Base-by-base conservation (phyloP, 495 filamentous ascomycete species). In the Talaromyces liani region DNA sequence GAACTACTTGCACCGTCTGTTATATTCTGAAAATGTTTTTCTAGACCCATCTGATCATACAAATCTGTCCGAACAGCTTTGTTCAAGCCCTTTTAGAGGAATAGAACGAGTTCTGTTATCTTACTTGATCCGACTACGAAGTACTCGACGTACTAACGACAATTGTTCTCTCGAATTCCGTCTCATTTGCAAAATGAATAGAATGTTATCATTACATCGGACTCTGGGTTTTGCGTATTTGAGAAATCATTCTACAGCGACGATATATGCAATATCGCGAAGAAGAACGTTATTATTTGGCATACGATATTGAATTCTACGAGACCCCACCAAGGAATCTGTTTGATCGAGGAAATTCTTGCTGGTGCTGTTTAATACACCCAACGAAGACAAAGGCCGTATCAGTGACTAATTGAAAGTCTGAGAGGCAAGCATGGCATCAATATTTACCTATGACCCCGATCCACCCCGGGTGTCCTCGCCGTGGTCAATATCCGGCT, bases 371-470 rank as follows among this genome's bases (percentile, higher is more conserved):
- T 24, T 24, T 24, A 2, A 24, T 24, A 24, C 22, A 20, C 45
- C 1, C 45, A 49, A 7, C 5, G n/a, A 22, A 49, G 14, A 16
- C 2, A 41, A 16, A 6, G 16, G 12, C 10, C 36, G 1, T 49
- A 2, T 22, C 2, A 9, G 45, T 7, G 45, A 49, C 5, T 20
- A 5, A 20, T 4, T 49, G 36, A 31, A 20, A 2, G 3, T 20
- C 1, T 4, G n/a, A 20, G 10, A 18, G 7, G n/a, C 45, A 20
- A 9, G 0, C 45, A 98, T 98, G 94, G 91, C 91, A 39, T 96
- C 92, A 14, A 91, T 98, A 63, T 98, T 98, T 74, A 97, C 93
- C 0, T 98, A 88, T 70, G 91, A 97, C 62, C 87, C 91, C 10
- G 88, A 95, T 64, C 90, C 93, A 39, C 90, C 91, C 4, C 79